A percentile compares a stretch with the other conserved stretches of the same genome.
These are phyloP conservation scores for Geosmithia flava DNA, from an alignment of 2,329 filamentous ascomycete species.

Conservation along the genomic window DNA sequence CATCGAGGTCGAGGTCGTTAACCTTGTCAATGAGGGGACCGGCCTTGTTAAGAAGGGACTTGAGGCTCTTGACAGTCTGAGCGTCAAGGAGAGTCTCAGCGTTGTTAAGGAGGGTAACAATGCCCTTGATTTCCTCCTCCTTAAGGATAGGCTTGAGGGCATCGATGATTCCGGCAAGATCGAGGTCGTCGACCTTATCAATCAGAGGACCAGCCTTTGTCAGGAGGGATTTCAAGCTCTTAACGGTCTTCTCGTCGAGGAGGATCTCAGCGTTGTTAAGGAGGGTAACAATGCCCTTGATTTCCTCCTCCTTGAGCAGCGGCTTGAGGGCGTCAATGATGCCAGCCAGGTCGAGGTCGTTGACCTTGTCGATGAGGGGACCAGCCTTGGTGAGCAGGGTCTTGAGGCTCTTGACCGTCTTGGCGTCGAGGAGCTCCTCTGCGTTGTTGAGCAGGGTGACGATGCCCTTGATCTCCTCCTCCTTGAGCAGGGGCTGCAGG, in stretches of 20 bases:
- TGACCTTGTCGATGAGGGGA: slow-evolving; percentile 15
- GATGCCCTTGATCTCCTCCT: slow-evolving; percentile 17
- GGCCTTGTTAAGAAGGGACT: slow-evolving; percentile 11
- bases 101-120: slow-evolving; percentile 21
- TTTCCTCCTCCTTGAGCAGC: slow-evolving; percentile 16
- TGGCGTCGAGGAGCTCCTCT: slow-evolving; percentile 12
- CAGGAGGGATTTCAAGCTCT: slow-evolving; percentile 12
- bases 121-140: slow-evolving; percentile 15
- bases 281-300: slow-evolving; percentile 24
- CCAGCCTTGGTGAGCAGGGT: slow-evolving; percentile 12
- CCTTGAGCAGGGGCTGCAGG: slow-evolving; percentile 14
- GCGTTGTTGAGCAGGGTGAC: slow-evolving; percentile 20
- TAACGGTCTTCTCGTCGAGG: slow-evolving; percentile 13
- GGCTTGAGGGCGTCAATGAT: slow-evolving; percentile 11
- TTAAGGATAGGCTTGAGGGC: slow-evolving; percentile 12
- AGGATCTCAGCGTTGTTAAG: slow-evolving; percentile 17
- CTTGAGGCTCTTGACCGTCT: slow-evolving; percentile 9
- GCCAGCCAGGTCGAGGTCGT: slow-evolving; percentile 18
- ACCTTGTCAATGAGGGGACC: slow-evolving; percentile 18
- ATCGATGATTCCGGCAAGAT: slow-evolving; percentile 10
- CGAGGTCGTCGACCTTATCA: background rate
- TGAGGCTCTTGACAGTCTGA: slow-evolving; percentile 25
- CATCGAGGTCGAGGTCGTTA: slow-evolving; percentile 12
- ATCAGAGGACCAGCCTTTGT: slow-evolving; percentile 15
- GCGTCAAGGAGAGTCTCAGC: slow-evolving; percentile 20